These are phyloP conservation scores for Verruconis gallopava DNA, from an alignment of 2,329 filamentous ascomycete species.

Conservation along the genomic window DNA sequence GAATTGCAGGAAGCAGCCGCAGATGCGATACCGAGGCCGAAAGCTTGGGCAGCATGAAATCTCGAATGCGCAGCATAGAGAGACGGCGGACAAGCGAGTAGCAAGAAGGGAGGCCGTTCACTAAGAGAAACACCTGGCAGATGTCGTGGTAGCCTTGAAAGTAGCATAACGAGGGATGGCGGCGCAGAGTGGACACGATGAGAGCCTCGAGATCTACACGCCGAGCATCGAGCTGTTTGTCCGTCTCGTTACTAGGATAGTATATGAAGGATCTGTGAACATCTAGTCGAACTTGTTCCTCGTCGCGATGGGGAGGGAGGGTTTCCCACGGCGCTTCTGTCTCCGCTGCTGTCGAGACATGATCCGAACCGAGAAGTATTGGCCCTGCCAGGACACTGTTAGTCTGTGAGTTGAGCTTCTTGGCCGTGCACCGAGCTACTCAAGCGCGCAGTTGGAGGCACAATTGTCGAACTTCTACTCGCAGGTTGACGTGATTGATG, in stretches of 20 bases:
- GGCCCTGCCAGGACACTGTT: constrained; percentile 46
- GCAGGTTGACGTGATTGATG: neutral
- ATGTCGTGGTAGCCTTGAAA: constrained; percentile 99
- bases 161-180: constrained; percentile 75
- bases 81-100: constrained; percentile 60
- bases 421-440: too few relatives aligned
- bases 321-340: constrained; percentile 38
- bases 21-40: constrained; percentile 72
- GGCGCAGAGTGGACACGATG: constrained; percentile 68
- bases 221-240: constrained; percentile 45
- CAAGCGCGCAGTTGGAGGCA: too few relatives aligned
- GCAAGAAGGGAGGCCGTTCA: constrained; percentile 53
- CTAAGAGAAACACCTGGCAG: constrained; percentile 84
- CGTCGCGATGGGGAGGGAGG: constrained; percentile 69
- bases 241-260: constrained; percentile 63
- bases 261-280: constrained; percentile 96
- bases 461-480: too few relatives aligned
- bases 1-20: constrained; percentile 71
- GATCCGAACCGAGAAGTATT: constrained; percentile 34
- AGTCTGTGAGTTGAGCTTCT: too few relatives aligned
- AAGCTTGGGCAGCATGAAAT: constrained; percentile 92
- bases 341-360: constrained; percentile 11
- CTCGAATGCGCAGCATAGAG: constrained; percentile 78
- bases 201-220: constrained; percentile 68
- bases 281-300: constrained; percentile 82